Percentiles rank a stretch among this genome's conserved stretches.
phyloP scores from a whole-genome alignment of 2,329 filamentous ascomycete species.

The Monosporascus cannonballus region DNA sequence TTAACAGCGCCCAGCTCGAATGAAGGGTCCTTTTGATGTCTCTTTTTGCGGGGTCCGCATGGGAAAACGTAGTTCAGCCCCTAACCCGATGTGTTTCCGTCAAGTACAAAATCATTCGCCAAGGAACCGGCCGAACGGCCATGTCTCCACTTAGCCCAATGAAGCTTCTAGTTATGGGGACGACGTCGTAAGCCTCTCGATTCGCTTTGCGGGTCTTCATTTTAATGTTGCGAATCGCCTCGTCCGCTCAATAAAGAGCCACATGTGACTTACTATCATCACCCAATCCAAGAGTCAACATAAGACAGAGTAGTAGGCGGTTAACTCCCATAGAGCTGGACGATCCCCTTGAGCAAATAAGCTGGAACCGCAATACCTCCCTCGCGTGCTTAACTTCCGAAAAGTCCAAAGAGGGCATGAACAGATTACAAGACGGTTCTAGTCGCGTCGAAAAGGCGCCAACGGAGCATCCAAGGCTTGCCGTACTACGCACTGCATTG shows the following conservation, averaged over 20 bases:
- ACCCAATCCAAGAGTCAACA: no score
- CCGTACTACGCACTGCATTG: not conserved
- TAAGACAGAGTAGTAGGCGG: no score
- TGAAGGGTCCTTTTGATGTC: not conserved
- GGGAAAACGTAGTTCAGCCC: not conserved
- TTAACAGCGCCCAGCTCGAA: not conserved
- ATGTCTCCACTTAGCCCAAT: not conserved
- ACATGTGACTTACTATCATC: no score
- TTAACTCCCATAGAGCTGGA: not conserved
- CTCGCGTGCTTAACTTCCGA: not conserved
- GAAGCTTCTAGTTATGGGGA: no score
- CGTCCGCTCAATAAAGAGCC: no score
- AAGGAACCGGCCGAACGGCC: not conserved
- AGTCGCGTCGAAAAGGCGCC: not conserved
- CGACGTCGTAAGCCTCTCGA: no score
- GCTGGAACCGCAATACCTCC: not conserved
- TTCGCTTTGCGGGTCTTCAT: no score
- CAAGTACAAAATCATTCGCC: not conserved
- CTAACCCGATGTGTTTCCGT: not conserved
- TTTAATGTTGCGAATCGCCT: no score
- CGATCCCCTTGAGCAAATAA: not conserved
- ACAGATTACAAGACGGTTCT: not conserved
- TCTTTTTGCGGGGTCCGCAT: not conserved
- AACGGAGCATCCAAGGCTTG: not conserved
- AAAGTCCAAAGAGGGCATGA: not conserved